Evolutionary conservation across 768 basidiomycete species (phyloP).

Genomic region (Mycena rosella): DNA sequence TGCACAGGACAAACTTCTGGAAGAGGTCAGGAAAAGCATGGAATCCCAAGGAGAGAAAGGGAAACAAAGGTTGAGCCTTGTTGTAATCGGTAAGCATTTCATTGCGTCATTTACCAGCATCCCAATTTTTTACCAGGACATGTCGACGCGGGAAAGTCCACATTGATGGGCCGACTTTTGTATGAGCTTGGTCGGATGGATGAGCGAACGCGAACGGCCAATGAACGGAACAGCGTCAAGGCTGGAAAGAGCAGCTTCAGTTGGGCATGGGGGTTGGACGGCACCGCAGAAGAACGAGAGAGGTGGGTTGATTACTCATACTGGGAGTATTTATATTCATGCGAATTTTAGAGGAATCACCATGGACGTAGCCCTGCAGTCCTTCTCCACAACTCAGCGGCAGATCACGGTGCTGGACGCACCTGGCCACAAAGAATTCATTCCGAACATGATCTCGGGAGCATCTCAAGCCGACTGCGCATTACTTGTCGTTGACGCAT

Average conservation of each 20-base stretch:
- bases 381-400: constrained; percentile 77
- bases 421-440: constrained; percentile 97
- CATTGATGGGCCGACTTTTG: constrained; percentile 93
- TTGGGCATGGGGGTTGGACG: constrained; percentile 98
- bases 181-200: constrained; percentile 93
- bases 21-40: constrained; percentile 75
- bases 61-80: constrained; percentile 84
- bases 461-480: constrained; percentile 98
- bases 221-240: constrained; percentile 91
- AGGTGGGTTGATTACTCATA: constrained; percentile 63
- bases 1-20: constrained; percentile 85
- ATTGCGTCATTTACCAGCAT: neutral
- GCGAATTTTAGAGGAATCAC: constrained; percentile 84
- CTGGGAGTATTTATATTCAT: constrained; percentile 7
- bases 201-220: constrained; percentile 85
- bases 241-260: constrained; percentile 96
- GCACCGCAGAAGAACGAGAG: constrained; percentile 91
- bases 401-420: constrained; percentile 96
- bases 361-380: constrained; percentile 94
- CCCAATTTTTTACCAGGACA: constrained; percentile 71
- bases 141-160: constrained; percentile 99
- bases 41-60: constrained; percentile 68
- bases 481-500: constrained; percentile 91
- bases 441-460: constrained; percentile 99
- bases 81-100: constrained; percentile 84